Evolutionary conservation across 768 basidiomycete genomes (phyloP).

Genomic region (Trametopsis cervina): DNA sequence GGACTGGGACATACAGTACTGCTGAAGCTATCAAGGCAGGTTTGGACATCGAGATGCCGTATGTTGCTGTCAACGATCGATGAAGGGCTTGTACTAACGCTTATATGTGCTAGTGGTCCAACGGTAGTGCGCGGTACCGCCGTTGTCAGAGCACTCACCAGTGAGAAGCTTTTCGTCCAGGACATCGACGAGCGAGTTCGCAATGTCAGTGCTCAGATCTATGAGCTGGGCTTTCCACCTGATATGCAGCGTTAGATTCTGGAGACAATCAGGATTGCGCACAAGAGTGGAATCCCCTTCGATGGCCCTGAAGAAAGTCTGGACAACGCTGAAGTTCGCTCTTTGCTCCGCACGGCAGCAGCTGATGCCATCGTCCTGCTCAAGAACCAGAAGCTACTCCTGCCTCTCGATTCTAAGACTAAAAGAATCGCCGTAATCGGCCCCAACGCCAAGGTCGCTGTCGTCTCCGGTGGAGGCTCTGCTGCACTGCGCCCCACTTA

Average conservation of each 20-base stretch:
- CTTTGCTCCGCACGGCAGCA: slow-evolving; percentile 43
- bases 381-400: slow-evolving; percentile 47
- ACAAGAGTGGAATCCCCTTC: slow-evolving; percentile 49
- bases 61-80: slow-evolving; percentile 17
- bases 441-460: slow-evolving; percentile 47
- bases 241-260: slow-evolving; percentile 32
- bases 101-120: slow-evolving; percentile 35
- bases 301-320: slow-evolving; percentile 38
- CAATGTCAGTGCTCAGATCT: slow-evolving; percentile 12
- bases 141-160: slow-evolving; percentile 30
- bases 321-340: slow-evolving; percentile 41
- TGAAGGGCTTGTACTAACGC: no score
- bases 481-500: slow-evolving; percentile 46
- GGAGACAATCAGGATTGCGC: slow-evolving; percentile 37
- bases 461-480: slow-evolving; percentile 55
- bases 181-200: slow-evolving; percentile 33
- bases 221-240: neutral
- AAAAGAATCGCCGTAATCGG: slow-evolving; percentile 56
- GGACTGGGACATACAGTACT: slow-evolving; percentile 45
- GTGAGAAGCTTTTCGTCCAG: slow-evolving; percentile 35
- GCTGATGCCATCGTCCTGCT: slow-evolving; percentile 51
- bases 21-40: slow-evolving; percentile 51
- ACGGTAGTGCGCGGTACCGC: slow-evolving; percentile 42
- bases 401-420: slow-evolving; percentile 33
- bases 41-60: slow-evolving; percentile 60